Base-by-base conservation (phyloP, 495 filamentous ascomycete genomes). In the Geopyxis carbonaria region DNA sequence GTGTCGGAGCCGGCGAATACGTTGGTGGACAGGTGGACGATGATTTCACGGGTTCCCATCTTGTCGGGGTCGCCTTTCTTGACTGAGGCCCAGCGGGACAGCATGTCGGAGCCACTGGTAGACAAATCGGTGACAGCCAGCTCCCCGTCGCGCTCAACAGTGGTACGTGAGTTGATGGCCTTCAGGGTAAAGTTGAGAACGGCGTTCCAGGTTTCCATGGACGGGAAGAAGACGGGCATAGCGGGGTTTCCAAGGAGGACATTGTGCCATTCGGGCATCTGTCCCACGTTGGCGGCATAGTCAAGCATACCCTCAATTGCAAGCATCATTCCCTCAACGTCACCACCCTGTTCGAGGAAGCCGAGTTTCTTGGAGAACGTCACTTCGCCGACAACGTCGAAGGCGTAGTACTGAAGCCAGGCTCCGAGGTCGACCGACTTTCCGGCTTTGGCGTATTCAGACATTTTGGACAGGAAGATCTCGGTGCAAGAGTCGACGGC, bases 1-100 rank as follows among this genome's bases (percentile, higher is more conserved):
- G 71, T 73, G 44, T 74, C 71, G 14, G 61, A 59, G 11, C 27
- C 27, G 5, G 60, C 62, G 22, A 60, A 57, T 5, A 60, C 55
- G 38, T 60, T 61, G 2, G 47, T 40, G 2, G 48, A 50, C 15
- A 55, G 42, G 36, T 59, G 53, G 2, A 57, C 52, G 16, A 61
- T 51, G 9, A 60, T 30, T 33, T 59, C 54, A 9, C 42, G 34
- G 0, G 48, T 51, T 2, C 43, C 47, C 19, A 61, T 39, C 39
- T 48, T 56, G 4, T 36, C 27, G 0, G 58, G 55, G 28, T 61
- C 47, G 1, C 36, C 27, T 3, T 34, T 19, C 27, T 62, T 57
- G 7, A 55, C 41, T 2, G 38, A 44, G 40, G 55, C 43, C 53
- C 51, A 58, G 4, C 45, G 38, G 3, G 53, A 56, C 16, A 62